Evolutionary conservation across 495 filamentous ascomycete genomes (phyloP).

Genomic region (Opeltia flavorubescens): DNA sequence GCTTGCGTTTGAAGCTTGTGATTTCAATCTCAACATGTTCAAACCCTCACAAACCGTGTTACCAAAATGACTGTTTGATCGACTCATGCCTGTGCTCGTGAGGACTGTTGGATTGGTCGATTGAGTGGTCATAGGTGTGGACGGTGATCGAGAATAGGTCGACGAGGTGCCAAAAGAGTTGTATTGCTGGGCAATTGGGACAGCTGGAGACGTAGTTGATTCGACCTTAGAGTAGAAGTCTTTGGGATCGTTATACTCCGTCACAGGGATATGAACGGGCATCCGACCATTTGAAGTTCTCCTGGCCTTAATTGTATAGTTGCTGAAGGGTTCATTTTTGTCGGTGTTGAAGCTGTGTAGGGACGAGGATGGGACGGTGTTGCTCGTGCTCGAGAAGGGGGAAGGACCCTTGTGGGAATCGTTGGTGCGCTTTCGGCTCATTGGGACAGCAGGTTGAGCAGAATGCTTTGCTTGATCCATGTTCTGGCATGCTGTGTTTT

Average conservation of each 20-base stretch:
- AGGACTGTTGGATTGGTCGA: slow-evolving; percentile 7
- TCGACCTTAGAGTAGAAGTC: not conserved
- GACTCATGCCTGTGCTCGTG: slow-evolving; percentile 25
- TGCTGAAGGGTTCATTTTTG: slow-evolving; percentile 2
- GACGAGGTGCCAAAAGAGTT: not conserved
- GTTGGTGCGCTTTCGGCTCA: slow-evolving; percentile 9
- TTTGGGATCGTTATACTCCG: not conserved
- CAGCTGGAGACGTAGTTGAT: not conserved
- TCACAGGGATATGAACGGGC: not conserved
- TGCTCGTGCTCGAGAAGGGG: slow-evolving; percentile 3
- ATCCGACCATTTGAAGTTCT: not conserved
- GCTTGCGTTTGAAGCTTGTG: slow-evolving; percentile 10
- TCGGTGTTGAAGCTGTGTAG: slow-evolving; percentile 1
- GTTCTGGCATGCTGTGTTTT: not conserved
- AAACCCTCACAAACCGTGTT: slow-evolving; percentile 30
- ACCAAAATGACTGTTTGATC: slow-evolving; percentile 28
- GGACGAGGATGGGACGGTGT: not conserved
- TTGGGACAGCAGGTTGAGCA: not conserved
- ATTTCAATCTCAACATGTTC: slow-evolving; percentile 30
- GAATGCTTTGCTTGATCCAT: not conserved
- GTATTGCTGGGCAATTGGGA: not conserved
- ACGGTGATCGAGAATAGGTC: slow-evolving; percentile 5
- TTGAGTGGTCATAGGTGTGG: slow-evolving; percentile 2
- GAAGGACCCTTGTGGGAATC: slow-evolving; percentile 6
- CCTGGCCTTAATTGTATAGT: not conserved